Evolutionary conservation across 139 green algal genomes (phyloP), one percentile per base, ranked within the genome.

Genomic region (Chlorella vulgaris): DNA sequence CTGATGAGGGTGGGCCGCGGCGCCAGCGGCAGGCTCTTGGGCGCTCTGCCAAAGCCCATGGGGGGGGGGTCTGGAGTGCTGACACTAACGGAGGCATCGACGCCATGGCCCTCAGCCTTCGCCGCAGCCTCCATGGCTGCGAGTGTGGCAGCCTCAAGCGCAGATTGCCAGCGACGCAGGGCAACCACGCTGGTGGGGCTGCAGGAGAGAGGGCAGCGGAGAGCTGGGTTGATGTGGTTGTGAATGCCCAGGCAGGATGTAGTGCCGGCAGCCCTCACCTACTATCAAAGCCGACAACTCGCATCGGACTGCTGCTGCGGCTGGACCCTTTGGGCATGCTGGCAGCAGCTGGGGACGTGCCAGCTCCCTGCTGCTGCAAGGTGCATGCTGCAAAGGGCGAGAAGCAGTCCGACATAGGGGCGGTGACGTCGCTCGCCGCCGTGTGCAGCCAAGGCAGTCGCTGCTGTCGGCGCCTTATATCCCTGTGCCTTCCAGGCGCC

Each of bases 101-200:
- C 18, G 42, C 69, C 47, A 18, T 15, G 0, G 42, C 42, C 29
- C 29, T 10, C 69, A 13, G 42, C 69, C 13, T 26, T 29, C 15
- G 42, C n/a, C 1, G 50, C 51, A 26, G 51, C 50, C 4, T 26
- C 31, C 22, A 50, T 50, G n/a, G 29, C 19, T 33, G 71, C 51
- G 36, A 28, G 50, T n/a, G 33, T 33, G 19, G 33, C 60, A 58
- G 47, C 47, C 0, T 53, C 33, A 0, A 35, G 31, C 3, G 71
- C 71, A 13, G 71, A 78, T 26, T 78, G 71, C 71, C 33, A 78
- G 71, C 71, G 71, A 8, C 71, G 71, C 22, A 66, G 71, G 0
- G 71, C 35, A 1, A 78, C 71, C 22, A 78, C 71, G 8, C 31
- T 51, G 35, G 53, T 78, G 33, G 71, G 71, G 22, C 47, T 67